phyloP scores from a whole-genome alignment of 768 basidiomycete species.

The Auriscalpium microsporum region DNA sequence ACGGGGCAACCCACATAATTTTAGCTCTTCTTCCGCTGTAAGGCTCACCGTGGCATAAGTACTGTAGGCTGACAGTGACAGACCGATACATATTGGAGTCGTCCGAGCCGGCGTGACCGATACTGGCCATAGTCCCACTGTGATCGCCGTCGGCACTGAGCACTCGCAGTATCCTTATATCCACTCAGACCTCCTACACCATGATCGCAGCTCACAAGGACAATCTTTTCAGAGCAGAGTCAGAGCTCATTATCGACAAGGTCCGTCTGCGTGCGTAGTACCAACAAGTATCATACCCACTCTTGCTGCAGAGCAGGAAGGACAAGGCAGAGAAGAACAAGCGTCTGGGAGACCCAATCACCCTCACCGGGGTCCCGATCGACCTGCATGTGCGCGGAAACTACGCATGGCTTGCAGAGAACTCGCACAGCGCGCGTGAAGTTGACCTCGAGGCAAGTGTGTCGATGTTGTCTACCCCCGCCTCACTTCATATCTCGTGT shows the following conservation, averaged over 20 bases:
- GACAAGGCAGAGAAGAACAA: conserved; percentile 66
- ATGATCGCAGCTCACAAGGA: not conserved
- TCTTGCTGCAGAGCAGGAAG: conserved; percentile 46
- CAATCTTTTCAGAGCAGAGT: conserved; percentile 12
- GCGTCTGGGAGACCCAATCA: conserved; percentile 69
- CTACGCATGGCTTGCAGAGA: conserved; percentile 84
- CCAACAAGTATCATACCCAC: not conserved
- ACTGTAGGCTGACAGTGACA: no score
- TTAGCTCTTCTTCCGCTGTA: no score
- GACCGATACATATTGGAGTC: no score
- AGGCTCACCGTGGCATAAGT: no score
- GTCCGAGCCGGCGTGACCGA: no score
- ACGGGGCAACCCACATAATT: no score
- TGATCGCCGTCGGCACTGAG: no score
- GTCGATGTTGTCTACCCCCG: not conserved
- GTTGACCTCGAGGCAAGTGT: conserved; percentile 64
- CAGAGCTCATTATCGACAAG: conserved; percentile 55
- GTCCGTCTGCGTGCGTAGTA: conserved; percentile 22
- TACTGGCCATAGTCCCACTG: no score
- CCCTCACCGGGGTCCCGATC: conserved; percentile 67
- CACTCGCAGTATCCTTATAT: no score
- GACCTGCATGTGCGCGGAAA: conserved; percentile 56
- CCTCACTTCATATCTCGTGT: not conserved
- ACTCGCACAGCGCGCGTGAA: conserved; percentile 63
- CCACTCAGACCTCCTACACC: no score